These are phyloP conservation scores for Retiboletus fuscus DNA, from an alignment of 1,284 basidiomycete genomes.

Conservation along the genomic window DNA sequence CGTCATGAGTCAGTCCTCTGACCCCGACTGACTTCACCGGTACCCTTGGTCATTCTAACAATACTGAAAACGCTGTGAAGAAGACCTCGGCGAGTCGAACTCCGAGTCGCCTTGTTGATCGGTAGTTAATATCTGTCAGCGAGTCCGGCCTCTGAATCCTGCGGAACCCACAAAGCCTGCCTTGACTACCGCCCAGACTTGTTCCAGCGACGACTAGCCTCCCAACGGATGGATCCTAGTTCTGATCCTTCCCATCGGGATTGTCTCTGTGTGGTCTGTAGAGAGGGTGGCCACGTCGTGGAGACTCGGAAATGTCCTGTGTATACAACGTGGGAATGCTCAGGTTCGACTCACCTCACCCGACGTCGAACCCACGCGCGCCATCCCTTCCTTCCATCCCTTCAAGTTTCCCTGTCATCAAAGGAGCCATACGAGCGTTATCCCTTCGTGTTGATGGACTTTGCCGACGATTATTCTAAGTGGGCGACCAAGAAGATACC, in stretches of 20 bases:
- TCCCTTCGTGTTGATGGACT: slow-evolving; percentile 24
- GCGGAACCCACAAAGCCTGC: too few species aligned
- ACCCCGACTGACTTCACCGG: too few species aligned
- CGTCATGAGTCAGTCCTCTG: too few species aligned
- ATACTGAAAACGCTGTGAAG: too few species aligned
- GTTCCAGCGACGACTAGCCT: neutral
- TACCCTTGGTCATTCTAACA: too few species aligned
- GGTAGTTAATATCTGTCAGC: neutral
- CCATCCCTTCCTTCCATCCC: neutral
- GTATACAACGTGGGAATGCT: neutral
- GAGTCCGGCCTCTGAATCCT: neutral
- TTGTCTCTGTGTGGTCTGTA: slow-evolving; percentile 21
- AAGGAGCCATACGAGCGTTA: neutral
- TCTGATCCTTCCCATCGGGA: neutral
- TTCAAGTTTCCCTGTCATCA: neutral
- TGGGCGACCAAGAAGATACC: slow-evolving; percentile 26
- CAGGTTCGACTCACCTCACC: neutral
- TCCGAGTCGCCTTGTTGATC: slow-evolving; percentile 1
- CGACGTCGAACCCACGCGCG: neutral
- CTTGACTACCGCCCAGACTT: neutral
- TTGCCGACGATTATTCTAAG: neutral
- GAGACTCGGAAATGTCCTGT: slow-evolving; percentile 15
- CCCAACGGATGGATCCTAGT: neutral
- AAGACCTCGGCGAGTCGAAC: too few species aligned
- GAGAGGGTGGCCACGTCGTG: slow-evolving; percentile 24